Evolutionary conservation across 2,329 filamentous ascomycete species (phyloP).

Genomic region (Pseudopyricularia cyperi): DNA sequence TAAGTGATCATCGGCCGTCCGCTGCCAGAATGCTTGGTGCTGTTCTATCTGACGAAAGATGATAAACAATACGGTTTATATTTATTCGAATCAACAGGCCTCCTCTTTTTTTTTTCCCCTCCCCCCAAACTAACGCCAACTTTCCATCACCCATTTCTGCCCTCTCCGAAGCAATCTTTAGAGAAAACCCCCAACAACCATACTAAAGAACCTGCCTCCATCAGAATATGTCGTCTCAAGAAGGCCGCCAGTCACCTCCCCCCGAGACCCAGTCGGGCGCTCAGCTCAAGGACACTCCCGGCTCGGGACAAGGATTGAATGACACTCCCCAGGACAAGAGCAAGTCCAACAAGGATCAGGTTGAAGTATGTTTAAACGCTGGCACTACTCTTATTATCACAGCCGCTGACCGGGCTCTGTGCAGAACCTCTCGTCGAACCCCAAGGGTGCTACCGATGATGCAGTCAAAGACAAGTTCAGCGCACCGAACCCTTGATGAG

Average conservation of each 20-base stretch:
- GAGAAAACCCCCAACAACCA: neutral
- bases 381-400: neutral
- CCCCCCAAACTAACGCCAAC: neutral
- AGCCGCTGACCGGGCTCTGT: slow-evolving; percentile 2
- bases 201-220: slow-evolving; percentile 7
- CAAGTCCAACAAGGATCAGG: slow-evolving; percentile 35
- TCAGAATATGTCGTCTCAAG: slow-evolving; percentile 50
- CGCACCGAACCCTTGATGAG: slow-evolving; percentile 25
- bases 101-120: neutral
- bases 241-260: slow-evolving; percentile 66
- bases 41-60: neutral
- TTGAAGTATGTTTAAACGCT: slow-evolving; percentile 25
- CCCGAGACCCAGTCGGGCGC: slow-evolving; percentile 53
- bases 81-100: neutral
- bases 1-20: neutral
- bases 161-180: neutral
- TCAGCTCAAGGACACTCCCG: slow-evolving; percentile 48
- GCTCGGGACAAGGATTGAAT: slow-evolving; percentile 43
- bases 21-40: neutral
- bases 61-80: neutral
- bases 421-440: slow-evolving; percentile 50
- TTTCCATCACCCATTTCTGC: neutral
- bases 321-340: slow-evolving; percentile 19
- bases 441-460: slow-evolving; percentile 49
- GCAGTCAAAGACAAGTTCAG: slow-evolving; percentile 44